Evolutionary conservation across 2,329 filamentous ascomycete species (phyloP), one percentile per base, ranked within the genome.

Genomic region (Cordyceps farinosa): DNA sequence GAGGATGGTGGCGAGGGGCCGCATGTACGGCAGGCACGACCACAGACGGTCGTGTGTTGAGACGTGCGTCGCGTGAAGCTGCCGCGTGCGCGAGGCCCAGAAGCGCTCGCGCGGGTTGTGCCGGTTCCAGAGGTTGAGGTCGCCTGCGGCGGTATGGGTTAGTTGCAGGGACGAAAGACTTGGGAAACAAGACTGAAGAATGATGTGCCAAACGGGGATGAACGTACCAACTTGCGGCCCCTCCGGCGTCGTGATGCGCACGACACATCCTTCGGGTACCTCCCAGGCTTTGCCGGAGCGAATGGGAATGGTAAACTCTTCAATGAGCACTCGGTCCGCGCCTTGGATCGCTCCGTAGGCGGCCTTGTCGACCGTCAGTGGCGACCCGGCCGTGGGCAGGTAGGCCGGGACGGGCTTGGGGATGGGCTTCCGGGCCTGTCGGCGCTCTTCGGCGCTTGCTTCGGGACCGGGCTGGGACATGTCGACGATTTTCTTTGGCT

Each of bases 121-220:
- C 5, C 82, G 80, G 69, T 89, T 91, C 90, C 90, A 96, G 69
- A 95, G 83, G 73, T 96, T 96, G 22, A 95, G 78, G 69, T 95
- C 91, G 61, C 90, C 90, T 76, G 52, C 29, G 2, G 22, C 22
- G 4, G 38, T 13, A 40, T 9, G 10, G 13, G 13, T 15, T 11
- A 40, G 38, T 40, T 13, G 38, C 13, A 13, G 13, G 38, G 15
- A 13, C 38, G 13, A 13, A 13, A 15, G 38, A 9, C 11, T 40
- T 15, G 38, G 13, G 10, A 40, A 40, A 40, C 7, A 15, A 15
- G 34, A 34, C 9, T 32, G 36, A 17, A 27, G 3, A 17, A n/a
- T 22, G 11, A 30, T n/a, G 38, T n/a, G 38, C 17, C 50, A 40
- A 15, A 11, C 13, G 10, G 38, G 27, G 22, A 50, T 29, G 40